phyloP scores from a whole-genome alignment of 768 basidiomycete species.

The Boletellus ananas region DNA sequence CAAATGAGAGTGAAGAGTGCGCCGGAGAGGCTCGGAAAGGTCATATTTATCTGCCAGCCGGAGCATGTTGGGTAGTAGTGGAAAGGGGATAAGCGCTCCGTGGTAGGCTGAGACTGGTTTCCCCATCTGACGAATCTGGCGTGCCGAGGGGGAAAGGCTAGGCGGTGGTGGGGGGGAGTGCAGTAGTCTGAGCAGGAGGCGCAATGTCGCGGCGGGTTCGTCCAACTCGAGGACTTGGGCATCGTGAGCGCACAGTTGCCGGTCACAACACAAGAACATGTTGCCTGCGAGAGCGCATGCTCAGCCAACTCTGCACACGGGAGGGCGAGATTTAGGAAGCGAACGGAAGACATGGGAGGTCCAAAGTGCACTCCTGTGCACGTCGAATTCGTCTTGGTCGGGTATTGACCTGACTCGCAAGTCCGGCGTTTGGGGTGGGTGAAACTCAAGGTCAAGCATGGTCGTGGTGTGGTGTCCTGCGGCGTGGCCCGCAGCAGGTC shows the following conservation, averaged over 20 bases:
- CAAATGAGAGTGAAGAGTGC: slow-evolving; percentile 49
- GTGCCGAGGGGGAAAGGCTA: slow-evolving; percentile 24
- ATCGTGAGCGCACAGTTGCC: slow-evolving; percentile 9
- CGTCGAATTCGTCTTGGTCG: slow-evolving; percentile 48
- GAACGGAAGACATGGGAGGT: slow-evolving; percentile 63
- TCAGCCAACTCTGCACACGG: slow-evolving; percentile 8
- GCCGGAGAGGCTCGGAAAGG: slow-evolving; percentile 43
- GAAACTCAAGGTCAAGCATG: slow-evolving; percentile 30
- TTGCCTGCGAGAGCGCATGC: slow-evolving; percentile 40
- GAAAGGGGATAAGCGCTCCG: slow-evolving; percentile 57
- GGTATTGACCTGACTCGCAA: slow-evolving; percentile 53
- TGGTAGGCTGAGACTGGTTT: slow-evolving; percentile 31
- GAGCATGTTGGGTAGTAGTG: slow-evolving; percentile 56
- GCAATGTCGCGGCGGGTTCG: slow-evolving; percentile 47
- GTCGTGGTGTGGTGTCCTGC: not conserved
- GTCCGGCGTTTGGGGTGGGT: slow-evolving; percentile 46
- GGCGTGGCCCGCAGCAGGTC: slow-evolving; percentile 20
- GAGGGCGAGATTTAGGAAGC: slow-evolving; percentile 21
- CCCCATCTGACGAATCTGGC: slow-evolving; percentile 28
- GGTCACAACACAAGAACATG: slow-evolving; percentile 64
- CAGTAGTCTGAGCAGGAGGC: slow-evolving; percentile 52
- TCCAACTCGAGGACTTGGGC: slow-evolving; percentile 47
- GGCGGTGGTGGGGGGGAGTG: slow-evolving; percentile 53
- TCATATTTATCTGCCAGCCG: slow-evolving; percentile 64
- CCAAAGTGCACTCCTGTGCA: slow-evolving; percentile 45